Conservation (phyloP, 2,329 filamentous ascomycete species). For the Stachybotrys chlorohalonatus region DNA sequence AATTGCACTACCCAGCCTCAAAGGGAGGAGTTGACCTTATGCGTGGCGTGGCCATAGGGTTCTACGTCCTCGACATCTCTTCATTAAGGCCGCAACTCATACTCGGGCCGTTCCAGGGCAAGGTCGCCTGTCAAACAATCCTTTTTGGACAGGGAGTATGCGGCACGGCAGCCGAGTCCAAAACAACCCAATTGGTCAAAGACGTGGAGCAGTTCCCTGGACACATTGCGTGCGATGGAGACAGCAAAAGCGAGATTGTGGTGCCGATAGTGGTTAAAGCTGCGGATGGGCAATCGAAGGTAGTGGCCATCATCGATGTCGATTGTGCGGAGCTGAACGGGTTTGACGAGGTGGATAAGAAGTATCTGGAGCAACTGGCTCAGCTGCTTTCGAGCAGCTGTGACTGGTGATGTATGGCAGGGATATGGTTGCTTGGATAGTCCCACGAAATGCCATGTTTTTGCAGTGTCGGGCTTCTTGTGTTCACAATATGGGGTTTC, state of each 20-base stretch:
- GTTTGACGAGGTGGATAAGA: conserved; percentile 60
- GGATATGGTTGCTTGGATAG: not conserved
- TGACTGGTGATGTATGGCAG: conserved; percentile 44
- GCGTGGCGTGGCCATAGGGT: conserved; percentile 38
- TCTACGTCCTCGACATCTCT: conserved; percentile 58
- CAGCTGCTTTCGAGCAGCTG: conserved; percentile 49
- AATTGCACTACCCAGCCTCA: not conserved
- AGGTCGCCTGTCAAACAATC: conserved; percentile 73
- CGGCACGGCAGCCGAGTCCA: conserved; percentile 54
- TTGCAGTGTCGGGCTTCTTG: not conserved
- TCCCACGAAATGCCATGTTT: not conserved
- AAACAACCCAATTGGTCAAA: conserved; percentile 54
- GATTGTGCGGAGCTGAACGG: conserved; percentile 61
- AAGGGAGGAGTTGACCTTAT: not conserved
- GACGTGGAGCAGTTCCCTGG: conserved; percentile 70
- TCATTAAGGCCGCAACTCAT: conserved; percentile 47
- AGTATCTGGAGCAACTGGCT: conserved; percentile 58
- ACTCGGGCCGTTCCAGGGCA: conserved; percentile 72
- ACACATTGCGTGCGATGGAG: conserved; percentile 74
- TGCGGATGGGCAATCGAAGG: conserved; percentile 25
- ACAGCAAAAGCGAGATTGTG: conserved; percentile 71
- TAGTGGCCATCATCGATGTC: conserved; percentile 70
- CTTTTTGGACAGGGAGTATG: conserved; percentile 67
- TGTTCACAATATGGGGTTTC: too few species aligned
- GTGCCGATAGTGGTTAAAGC: conserved; percentile 53